Percentiles rank a stretch among this genome's conserved stretches.
These are phyloP conservation scores for Protomyces gravidus DNA, from an alignment of 1,139 yeast species.

Conservation along the genomic window DNA sequence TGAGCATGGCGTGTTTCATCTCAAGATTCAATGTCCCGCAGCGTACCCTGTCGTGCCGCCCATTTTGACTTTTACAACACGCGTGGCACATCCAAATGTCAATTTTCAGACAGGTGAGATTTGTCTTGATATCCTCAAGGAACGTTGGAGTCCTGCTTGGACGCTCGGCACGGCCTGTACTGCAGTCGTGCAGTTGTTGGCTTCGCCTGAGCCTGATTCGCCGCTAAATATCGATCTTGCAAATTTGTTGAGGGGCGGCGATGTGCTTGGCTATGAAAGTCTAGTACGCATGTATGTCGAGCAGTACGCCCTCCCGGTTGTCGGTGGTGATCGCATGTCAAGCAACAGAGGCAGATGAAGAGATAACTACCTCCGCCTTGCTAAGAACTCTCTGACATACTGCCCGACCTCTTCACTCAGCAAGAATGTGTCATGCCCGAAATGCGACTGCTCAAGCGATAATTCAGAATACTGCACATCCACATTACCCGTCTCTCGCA, in stretches of 20 bases:
- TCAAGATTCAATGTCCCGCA: slow-evolving; percentile 51
- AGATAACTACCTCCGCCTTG: no score
- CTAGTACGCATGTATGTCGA: slow-evolving; percentile 60
- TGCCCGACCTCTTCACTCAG: slow-evolving; percentile 75
- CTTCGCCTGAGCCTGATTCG: slow-evolving; percentile 77
- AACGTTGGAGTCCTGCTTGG: slow-evolving; percentile 85
- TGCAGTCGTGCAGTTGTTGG: slow-evolving; percentile 65
- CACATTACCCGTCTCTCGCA: slow-evolving; percentile 46
- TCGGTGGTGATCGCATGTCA: slow-evolving; percentile 9
- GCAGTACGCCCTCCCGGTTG: slow-evolving; percentile 37
- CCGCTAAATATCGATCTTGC: slow-evolving; percentile 86
- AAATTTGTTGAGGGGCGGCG: slow-evolving; percentile 62
- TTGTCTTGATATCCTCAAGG: slow-evolving; percentile 71
- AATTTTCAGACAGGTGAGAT: slow-evolving; percentile 67
- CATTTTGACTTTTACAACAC: slow-evolving; percentile 49
- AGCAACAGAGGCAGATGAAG: no score
- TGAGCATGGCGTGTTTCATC: slow-evolving; percentile 55
- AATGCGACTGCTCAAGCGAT: slow-evolving; percentile 68
- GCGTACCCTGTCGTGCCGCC: slow-evolving; percentile 74
- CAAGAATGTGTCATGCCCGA: slow-evolving; percentile 87
- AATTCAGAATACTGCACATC: slow-evolving; percentile 63
- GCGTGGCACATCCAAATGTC: slow-evolving; percentile 73
- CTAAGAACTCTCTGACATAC: slow-evolving; percentile 63
- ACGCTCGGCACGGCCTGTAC: slow-evolving; percentile 62
- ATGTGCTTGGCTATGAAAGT: slow-evolving; percentile 53